Percentiles rank a stretch among this genome's conserved stretches.
Evolutionary conservation across 768 basidiomycete genomes (phyloP).

Genomic region (Russula lepida): DNA sequence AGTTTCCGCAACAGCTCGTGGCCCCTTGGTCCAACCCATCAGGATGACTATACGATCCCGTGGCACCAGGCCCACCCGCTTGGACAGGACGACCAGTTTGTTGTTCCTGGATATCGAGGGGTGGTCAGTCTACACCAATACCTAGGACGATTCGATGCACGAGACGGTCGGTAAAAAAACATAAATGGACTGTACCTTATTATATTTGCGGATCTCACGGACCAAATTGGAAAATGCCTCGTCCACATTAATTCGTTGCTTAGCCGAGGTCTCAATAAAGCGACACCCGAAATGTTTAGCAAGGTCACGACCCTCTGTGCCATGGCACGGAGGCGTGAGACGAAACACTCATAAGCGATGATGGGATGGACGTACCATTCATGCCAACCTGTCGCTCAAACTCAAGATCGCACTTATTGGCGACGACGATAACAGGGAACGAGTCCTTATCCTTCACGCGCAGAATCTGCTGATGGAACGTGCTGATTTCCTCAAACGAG

Average conservation of each 20-base stretch:
- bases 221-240: constrained; percentile 92
- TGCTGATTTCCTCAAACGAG: constrained; percentile 95
- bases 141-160: neutral
- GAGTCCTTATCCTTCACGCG: constrained; percentile 94
- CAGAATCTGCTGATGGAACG: constrained; percentile 92
- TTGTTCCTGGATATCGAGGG: constrained; percentile 45
- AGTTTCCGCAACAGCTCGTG: constrained; percentile 58
- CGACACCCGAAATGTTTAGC: constrained; percentile 92
- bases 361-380: constrained; percentile 55
- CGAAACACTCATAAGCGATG: neutral
- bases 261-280: constrained; percentile 94
- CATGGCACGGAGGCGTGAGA: neutral
- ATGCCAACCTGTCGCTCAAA: constrained; percentile 94
- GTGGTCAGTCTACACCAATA: neutral
- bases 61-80: constrained; percentile 34
- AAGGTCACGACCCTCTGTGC: constrained; percentile 89
- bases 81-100: constrained; percentile 66
- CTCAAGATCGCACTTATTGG: constrained; percentile 96
- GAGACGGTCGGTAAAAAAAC: neutral
- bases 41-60: constrained; percentile 41
- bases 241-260: constrained; percentile 94
- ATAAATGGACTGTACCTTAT: constrained; percentile 51
- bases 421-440: constrained; percentile 93
- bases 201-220: constrained; percentile 87
- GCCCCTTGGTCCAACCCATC: constrained; percentile 47